Percentiles rank a stretch among this genome's conserved stretches.
phyloP scores from a whole-genome alignment of 768 basidiomycete species.

The Kwoniella botswanensis region DNA sequence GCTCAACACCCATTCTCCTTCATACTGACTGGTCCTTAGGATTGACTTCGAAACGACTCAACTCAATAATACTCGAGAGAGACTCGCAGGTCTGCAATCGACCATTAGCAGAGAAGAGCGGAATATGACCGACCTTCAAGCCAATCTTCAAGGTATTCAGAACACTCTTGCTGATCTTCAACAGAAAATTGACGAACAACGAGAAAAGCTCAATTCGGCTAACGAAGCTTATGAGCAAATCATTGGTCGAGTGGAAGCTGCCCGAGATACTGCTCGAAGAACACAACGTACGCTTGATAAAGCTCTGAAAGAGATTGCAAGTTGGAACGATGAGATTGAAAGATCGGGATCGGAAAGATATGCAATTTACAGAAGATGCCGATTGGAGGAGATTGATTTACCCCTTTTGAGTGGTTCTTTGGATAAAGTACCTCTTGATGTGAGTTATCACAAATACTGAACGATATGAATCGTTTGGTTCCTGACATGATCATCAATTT shows the following conservation, averaged over 20 bases:
- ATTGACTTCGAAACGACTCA: conserved; percentile 81
- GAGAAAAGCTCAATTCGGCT: conserved; percentile 69
- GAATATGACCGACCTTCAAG: conserved; percentile 64
- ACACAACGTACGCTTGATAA: conserved; percentile 80
- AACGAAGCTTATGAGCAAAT: conserved; percentile 68
- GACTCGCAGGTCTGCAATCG: conserved; percentile 63
- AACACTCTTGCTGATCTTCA: conserved; percentile 41
- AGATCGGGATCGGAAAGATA: conserved; percentile 83
- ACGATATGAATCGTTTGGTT: too few relatives aligned
- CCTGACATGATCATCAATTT: background rate
- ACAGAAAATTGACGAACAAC: conserved; percentile 68
- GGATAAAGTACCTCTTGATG: conserved; percentile 90
- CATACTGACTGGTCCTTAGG: conserved; percentile 59
- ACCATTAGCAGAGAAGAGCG: conserved; percentile 69
- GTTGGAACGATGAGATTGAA: conserved; percentile 90
- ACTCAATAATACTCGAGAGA: conserved; percentile 68
- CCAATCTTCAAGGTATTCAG: conserved; percentile 54
- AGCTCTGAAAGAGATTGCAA: conserved; percentile 85
- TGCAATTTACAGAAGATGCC: conserved; percentile 84
- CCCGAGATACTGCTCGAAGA: conserved; percentile 72
- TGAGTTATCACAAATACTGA: conserved; percentile 62
- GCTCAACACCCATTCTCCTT: background rate
- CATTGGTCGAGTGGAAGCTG: conserved; percentile 68
- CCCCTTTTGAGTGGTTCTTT: conserved; percentile 77
- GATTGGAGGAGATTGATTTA: conserved; percentile 86